phyloP scores from a whole-genome alignment of 768 basidiomycete genomes.

The Collybia mongolica region DNA sequence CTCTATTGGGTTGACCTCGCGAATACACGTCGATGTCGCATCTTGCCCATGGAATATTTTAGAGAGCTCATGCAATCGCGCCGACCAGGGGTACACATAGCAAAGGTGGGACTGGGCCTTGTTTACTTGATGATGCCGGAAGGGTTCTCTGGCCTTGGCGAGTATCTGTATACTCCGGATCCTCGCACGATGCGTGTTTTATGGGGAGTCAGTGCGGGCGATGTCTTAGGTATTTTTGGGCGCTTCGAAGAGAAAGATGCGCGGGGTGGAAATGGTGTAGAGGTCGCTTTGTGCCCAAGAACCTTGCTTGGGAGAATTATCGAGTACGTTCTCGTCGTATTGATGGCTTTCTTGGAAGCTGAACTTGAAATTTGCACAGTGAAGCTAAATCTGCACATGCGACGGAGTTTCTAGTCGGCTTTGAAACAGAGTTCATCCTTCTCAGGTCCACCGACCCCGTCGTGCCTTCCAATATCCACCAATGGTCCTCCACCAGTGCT shows the following conservation, averaged over 20 bases:
- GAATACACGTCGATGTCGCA: slow-evolving; percentile 58
- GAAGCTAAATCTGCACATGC: slow-evolving; percentile 28
- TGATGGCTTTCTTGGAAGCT: not conserved
- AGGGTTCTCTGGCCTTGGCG: slow-evolving; percentile 51
- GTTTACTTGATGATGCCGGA: slow-evolving; percentile 43
- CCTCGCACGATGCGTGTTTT: slow-evolving; percentile 46
- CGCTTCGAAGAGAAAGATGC: slow-evolving; percentile 64
- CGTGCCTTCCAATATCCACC: slow-evolving; percentile 42
- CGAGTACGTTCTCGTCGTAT: slow-evolving; percentile 35
- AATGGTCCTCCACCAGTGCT: slow-evolving; percentile 44
- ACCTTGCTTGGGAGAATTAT: slow-evolving; percentile 50
- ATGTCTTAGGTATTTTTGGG: slow-evolving; percentile 48
- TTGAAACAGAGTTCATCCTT: slow-evolving; percentile 71
- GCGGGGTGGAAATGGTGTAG: slow-evolving; percentile 30
- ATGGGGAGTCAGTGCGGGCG: slow-evolving; percentile 62
- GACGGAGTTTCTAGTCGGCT: slow-evolving; percentile 56
- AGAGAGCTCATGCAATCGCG: slow-evolving; percentile 44
- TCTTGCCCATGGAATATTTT: slow-evolving; percentile 57
- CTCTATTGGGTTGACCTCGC: slow-evolving; percentile 66
- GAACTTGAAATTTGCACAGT: slow-evolving; percentile 15
- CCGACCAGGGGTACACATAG: slow-evolving; percentile 53
- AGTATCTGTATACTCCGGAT: slow-evolving; percentile 61
- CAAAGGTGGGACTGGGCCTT: slow-evolving; percentile 48
- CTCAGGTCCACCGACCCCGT: slow-evolving; percentile 49
- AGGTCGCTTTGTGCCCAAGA: slow-evolving; percentile 58